These are phyloP conservation scores for Suillus ampliporus DNA, from an alignment of 768 basidiomycete genomes.

Conservation along the genomic window DNA sequence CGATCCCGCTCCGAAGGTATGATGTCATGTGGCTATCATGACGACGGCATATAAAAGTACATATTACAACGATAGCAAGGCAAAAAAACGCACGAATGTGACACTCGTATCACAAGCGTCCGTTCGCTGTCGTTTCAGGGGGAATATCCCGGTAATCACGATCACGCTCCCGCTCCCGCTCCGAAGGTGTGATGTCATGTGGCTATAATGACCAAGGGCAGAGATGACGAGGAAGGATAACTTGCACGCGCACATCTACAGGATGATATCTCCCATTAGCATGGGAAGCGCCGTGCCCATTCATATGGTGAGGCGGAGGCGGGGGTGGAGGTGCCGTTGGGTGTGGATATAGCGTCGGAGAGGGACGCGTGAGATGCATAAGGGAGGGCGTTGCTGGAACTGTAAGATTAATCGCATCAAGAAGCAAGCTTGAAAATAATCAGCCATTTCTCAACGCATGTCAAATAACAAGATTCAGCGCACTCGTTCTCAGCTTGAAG, in stretches of 20 bases:
- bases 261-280: slow-evolving; percentile 33
- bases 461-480: slow-evolving; percentile 6
- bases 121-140: slow-evolving; percentile 26
- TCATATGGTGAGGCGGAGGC: slow-evolving; percentile 22
- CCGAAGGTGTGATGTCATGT: slow-evolving; percentile 25
- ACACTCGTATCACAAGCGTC: slow-evolving; percentile 16
- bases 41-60: background rate
- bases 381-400: slow-evolving; percentile 38
- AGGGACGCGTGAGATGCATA: slow-evolving; percentile 36
- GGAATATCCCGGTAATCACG: slow-evolving; percentile 9
- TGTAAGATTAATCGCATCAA: slow-evolving; percentile 39
- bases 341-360: slow-evolving; percentile 26
- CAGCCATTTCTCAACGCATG: background rate
- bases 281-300: slow-evolving; percentile 31
- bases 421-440: slow-evolving; percentile 29
- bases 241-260: slow-evolving; percentile 31
- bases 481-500: slow-evolving; percentile 41
- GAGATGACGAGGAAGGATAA: slow-evolving; percentile 7
- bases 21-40: no score
- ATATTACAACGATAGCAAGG: background rate
- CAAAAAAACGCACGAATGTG: background rate
- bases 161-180: slow-evolving; percentile 7
- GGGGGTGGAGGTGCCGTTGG: background rate
- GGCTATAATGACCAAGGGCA: slow-evolving; percentile 19
- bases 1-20: no score